phyloP scores from a whole-genome alignment of 306 rosid genomes.

The Hippophae rhamnoides region DNA sequence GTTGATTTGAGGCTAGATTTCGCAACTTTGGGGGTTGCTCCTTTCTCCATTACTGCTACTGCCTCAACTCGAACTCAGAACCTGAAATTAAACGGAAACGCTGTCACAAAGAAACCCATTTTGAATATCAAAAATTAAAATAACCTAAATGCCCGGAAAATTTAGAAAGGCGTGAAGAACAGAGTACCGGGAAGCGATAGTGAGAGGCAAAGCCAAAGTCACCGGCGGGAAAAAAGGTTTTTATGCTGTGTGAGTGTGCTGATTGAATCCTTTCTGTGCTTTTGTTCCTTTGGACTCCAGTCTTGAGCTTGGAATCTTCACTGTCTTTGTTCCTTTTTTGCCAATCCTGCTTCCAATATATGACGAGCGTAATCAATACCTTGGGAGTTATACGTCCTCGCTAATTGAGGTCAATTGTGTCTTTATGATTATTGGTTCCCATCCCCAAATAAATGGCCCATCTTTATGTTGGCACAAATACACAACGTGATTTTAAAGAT shows the following conservation, averaged over 20 bases:
- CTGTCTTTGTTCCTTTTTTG: too few species aligned
- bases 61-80: constrained; percentile 21
- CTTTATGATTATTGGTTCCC: too few species aligned
- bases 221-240: constrained; percentile 1
- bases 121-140: not conserved
- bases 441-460: too few species aligned
- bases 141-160: not conserved
- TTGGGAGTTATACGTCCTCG: too few species aligned
- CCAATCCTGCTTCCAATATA: too few species aligned
- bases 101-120: not conserved
- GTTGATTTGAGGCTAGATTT: constrained; percentile 33
- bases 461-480: too few species aligned
- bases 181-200: not conserved
- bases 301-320: too few species aligned
- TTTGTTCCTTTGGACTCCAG: not conserved
- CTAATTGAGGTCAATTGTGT: too few species aligned
- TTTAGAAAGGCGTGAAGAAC: not conserved
- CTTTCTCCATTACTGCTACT: constrained; percentile 54
- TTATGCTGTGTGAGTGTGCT: not conserved
- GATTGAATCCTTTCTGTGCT: not conserved
- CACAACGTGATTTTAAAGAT: too few species aligned
- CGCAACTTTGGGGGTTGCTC: constrained; percentile 14
- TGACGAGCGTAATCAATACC: too few species aligned
- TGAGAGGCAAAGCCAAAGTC: not conserved
- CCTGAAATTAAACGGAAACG: constrained; percentile 4